These are phyloP conservation scores for Cyphellophora attinorum DNA, from an alignment of 2,329 filamentous ascomycete species.

Conservation along the genomic window DNA sequence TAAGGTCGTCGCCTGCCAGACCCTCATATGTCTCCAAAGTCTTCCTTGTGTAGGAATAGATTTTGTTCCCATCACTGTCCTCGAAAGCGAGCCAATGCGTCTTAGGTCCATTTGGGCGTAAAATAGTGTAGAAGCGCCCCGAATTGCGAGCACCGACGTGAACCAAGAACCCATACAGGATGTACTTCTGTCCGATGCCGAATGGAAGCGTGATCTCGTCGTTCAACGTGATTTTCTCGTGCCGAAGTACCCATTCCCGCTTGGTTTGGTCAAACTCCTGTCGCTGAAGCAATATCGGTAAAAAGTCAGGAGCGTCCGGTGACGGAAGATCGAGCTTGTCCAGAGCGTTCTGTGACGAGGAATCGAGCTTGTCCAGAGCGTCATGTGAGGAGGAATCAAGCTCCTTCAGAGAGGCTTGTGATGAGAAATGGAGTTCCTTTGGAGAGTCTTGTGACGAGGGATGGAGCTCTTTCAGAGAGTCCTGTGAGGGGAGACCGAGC, in stretches of 20 bases:
- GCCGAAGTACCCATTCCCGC: conserved; percentile 48
- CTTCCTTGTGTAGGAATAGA: conserved; percentile 47
- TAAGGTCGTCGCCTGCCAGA: conserved; percentile 27
- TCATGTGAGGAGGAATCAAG: conserved; percentile 23
- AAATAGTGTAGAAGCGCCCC: conserved; percentile 49
- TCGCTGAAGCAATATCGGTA: conserved; percentile 48
- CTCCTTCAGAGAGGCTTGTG: conserved; percentile 23
- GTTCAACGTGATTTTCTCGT: conserved; percentile 46
- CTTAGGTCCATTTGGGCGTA: conserved; percentile 47
- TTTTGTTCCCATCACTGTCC: conserved; percentile 44
- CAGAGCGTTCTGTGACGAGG: conserved; percentile 4
- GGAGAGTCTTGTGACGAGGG: no score
- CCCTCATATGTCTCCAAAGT: conserved; percentile 45
- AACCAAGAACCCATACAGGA: conserved; percentile 51
- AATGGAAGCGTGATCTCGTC: conserved; percentile 41
- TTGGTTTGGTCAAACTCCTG: conserved; percentile 45
- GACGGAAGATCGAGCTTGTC: conserved; percentile 2
- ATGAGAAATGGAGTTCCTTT: no score
- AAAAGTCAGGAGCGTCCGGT: conserved; percentile 33
- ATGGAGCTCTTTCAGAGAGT: conserved; percentile 17
- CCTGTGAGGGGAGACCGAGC: conserved; percentile 13
- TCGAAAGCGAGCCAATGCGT: conserved; percentile 52
- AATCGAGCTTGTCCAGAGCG: conserved; percentile 14
- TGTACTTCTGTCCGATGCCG: conserved; percentile 35
- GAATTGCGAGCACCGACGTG: conserved; percentile 51